phyloP scores from a whole-genome alignment of 2,329 filamentous ascomycete species.

The Xylariomycetidae sp. region DNA sequence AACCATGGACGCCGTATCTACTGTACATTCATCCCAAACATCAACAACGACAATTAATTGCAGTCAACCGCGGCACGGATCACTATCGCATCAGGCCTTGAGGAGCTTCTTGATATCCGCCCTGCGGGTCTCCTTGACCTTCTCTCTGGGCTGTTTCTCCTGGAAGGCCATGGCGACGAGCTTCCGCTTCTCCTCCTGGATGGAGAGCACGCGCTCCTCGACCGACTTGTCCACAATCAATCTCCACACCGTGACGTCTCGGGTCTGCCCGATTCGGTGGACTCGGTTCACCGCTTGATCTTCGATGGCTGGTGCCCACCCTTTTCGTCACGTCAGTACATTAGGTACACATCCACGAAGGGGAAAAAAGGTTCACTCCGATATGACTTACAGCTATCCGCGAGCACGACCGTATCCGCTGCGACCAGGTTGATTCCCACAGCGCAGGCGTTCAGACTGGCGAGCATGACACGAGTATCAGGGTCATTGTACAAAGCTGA shows the following conservation, averaged over 20 bases:
- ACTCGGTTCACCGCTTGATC: constrained; percentile 89
- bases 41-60: too few relatives aligned
- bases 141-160: too few relatives aligned
- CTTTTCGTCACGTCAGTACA: constrained; percentile 20
- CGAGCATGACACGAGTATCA: constrained; percentile 70
- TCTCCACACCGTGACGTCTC: constrained; percentile 73
- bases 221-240: constrained; percentile 76
- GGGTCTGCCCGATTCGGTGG: constrained; percentile 77
- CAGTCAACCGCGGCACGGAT: too few relatives aligned
- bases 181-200: constrained; percentile 75
- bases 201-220: constrained; percentile 73
- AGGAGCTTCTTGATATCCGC: too few relatives aligned
- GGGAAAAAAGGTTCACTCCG: too few relatives aligned
- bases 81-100: too few relatives aligned
- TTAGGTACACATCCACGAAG: not conserved
- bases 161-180: constrained; percentile 75
- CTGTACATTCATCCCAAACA: too few relatives aligned
- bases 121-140: too few relatives aligned
- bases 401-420: constrained; percentile 79
- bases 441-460: constrained; percentile 75
- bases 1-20: too few relatives aligned
- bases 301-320: constrained; percentile 92
- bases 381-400: constrained; percentile 60
- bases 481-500: constrained; percentile 62
- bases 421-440: constrained; percentile 84